Conservation (phyloP, 148 eudicot genomes). For the Amaranthus cruentus region DNA sequence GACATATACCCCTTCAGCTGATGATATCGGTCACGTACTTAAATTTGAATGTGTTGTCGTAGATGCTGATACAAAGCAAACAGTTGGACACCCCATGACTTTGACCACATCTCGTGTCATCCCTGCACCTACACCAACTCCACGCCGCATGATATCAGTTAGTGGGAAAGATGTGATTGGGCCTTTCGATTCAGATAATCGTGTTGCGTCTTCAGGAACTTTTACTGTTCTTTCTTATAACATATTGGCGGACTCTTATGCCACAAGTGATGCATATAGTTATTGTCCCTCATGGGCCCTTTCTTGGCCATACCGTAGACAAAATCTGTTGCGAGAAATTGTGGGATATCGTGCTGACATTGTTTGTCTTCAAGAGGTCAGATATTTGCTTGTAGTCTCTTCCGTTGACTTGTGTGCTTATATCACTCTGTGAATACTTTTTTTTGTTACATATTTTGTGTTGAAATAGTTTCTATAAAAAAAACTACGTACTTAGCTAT, state of each 20-base stretch:
- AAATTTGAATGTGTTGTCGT: slow-evolving; percentile 93
- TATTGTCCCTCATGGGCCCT: slow-evolving; percentile 99
- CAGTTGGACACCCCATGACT: slow-evolving; percentile 57
- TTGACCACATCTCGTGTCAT: slow-evolving; percentile 79
- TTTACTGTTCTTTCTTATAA: slow-evolving; percentile 98
- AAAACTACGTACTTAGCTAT: no score
- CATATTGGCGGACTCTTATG: slow-evolving; percentile 76
- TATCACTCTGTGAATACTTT: no score
- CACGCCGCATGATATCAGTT: slow-evolving; percentile 79
- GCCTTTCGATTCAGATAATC: slow-evolving; percentile 71
- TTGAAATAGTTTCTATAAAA: no score
- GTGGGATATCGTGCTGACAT: slow-evolving; percentile 94
- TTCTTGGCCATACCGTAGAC: slow-evolving; percentile 94
- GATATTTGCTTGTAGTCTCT: slow-evolving; percentile 13
- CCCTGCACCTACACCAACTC: slow-evolving; percentile 94
- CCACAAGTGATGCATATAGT: slow-evolving; percentile 69
- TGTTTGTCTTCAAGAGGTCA: slow-evolving; percentile 98
- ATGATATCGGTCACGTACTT: slow-evolving; percentile 91
- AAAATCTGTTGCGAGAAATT: slow-evolving; percentile 90
- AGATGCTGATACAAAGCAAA: slow-evolving; percentile 67
- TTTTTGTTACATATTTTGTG: no score
- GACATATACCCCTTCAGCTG: slow-evolving; percentile 89
- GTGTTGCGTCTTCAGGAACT: slow-evolving; percentile 55
- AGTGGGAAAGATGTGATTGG: slow-evolving; percentile 63
- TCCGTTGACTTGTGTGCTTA: neutral